Percentiles rank a stretch among this genome's conserved stretches.
These are phyloP conservation scores for Pistacia atlantica DNA, from an alignment of 345 rosid genomes.

Conservation along the genomic window DNA sequence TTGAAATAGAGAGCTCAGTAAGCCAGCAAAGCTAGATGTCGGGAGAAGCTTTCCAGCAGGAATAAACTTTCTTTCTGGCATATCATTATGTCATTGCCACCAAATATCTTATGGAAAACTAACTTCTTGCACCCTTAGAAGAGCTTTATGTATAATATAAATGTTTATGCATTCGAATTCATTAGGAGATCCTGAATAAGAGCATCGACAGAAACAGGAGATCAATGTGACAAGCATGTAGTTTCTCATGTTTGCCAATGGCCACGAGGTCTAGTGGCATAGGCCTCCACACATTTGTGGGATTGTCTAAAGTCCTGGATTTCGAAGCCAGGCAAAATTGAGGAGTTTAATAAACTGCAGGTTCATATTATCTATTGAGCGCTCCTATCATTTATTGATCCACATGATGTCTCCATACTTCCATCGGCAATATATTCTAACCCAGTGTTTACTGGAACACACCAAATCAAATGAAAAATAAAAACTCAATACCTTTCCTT, in stretches of 20 bases:
- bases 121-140: background rate
- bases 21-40: background rate
- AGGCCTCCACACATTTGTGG: background rate
- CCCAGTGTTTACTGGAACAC: too few species aligned
- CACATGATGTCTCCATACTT: background rate
- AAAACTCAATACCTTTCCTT: constrained; percentile 60
- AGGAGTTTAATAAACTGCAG: too few species aligned
- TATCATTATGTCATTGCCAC: background rate
- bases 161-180: background rate
- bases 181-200: background rate
- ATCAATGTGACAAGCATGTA: background rate
- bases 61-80: background rate
- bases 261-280: background rate
- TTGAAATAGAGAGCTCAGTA: background rate
- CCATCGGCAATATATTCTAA: too few species aligned
- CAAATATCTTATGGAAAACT: background rate
- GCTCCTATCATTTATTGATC: too few species aligned
- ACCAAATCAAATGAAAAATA: too few species aligned
- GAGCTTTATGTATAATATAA: background rate
- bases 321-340: too few species aligned
- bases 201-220: background rate
- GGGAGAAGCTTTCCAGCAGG: background rate
- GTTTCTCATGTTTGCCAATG: background rate
- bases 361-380: too few species aligned
- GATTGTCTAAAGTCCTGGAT: too few species aligned